Evolutionary conservation across 1,139 yeast species (phyloP).

Genomic region (Nematodospora anomalae): DNA sequence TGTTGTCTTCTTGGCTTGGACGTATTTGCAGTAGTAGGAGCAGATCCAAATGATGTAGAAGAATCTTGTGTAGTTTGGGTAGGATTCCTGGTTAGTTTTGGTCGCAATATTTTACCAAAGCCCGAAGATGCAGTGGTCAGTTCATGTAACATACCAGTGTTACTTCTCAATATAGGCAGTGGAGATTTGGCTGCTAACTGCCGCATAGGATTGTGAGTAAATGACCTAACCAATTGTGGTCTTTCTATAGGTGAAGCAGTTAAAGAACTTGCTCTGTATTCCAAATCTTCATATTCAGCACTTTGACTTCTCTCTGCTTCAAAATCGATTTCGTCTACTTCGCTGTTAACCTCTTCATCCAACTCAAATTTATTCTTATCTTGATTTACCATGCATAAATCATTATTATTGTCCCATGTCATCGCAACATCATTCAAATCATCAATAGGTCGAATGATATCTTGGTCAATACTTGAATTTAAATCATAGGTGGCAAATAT

Average conservation of each 20-base stretch:
- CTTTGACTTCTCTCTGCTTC: constrained; percentile 7
- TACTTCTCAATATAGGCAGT: constrained; percentile 14
- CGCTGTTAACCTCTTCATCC: constrained; percentile 5
- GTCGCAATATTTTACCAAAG: constrained; percentile 19
- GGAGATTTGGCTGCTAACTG: constrained; percentile 18
- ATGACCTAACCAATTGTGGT: constrained; percentile 23
- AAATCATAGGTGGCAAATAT: constrained; percentile 56
- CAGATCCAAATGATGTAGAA: constrained; percentile 20
- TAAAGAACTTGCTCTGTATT: constrained; percentile 15
- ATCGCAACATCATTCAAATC: constrained; percentile 52
- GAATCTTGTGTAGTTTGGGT: constrained; percentile 45
- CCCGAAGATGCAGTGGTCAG: constrained; percentile 4
- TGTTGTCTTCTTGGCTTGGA: constrained; percentile 12
- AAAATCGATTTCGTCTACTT: constrained; percentile 4
- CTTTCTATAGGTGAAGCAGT: constrained; percentile 29
- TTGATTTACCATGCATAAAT: constrained; percentile 55
- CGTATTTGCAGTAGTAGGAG: constrained; percentile 10
- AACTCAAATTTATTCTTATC: constrained; percentile 44
- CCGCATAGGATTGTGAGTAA: constrained; percentile 21
- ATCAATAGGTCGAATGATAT: constrained; percentile 52
- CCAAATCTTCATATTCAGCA: constrained; percentile 7
- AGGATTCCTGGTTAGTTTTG: constrained; percentile 30
- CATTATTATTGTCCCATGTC: constrained; percentile 54
- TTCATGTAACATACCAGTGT: constrained; percentile 6
- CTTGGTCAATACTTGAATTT: constrained; percentile 23